Evolutionary conservation across 805 yeast genomes (phyloP).

Genomic region (Dipodascus albidus): DNA sequence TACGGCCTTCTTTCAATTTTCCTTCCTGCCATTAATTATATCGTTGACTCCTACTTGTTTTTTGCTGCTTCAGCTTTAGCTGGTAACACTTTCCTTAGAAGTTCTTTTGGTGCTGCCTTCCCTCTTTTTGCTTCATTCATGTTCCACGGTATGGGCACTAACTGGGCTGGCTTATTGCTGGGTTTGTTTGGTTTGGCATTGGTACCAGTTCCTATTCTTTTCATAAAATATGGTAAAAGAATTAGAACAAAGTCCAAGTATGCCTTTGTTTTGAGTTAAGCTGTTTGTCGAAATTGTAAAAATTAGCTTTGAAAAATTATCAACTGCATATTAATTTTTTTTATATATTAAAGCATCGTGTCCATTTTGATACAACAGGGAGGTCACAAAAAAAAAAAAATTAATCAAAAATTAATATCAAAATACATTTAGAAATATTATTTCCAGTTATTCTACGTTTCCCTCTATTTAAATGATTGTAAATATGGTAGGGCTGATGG

Average conservation of each 20-base stretch:
- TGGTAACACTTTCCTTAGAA: slow-evolving; percentile 60
- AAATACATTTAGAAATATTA: too few species aligned
- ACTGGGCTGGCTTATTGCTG: slow-evolving; percentile 70
- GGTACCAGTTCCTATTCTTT: slow-evolving; percentile 59
- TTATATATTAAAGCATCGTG: background rate
- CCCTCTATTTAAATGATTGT: too few species aligned
- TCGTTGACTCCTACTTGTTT: slow-evolving; percentile 57
- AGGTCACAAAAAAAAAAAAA: background rate
- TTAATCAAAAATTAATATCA: background rate
- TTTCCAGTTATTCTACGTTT: too few species aligned
- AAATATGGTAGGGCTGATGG: too few species aligned
- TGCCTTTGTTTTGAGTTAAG: slow-evolving; percentile 28
- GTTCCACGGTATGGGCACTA: slow-evolving; percentile 56
- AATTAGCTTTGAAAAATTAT: background rate
- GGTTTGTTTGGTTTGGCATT: slow-evolving; percentile 49
- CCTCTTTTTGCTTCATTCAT: slow-evolving; percentile 62
- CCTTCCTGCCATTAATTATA: slow-evolving; percentile 57
- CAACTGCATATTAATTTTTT: background rate
- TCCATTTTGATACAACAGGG: background rate
- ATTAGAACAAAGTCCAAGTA: slow-evolving; percentile 49
- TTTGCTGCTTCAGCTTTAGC: slow-evolving; percentile 75
- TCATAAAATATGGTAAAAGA: slow-evolving; percentile 44
- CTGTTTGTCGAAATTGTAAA: background rate
- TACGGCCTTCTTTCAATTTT: slow-evolving; percentile 59
- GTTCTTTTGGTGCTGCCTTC: slow-evolving; percentile 56